Evolutionary conservation across 2,329 filamentous ascomycete species (phyloP).

Genomic region (Sarocladium strictum): DNA sequence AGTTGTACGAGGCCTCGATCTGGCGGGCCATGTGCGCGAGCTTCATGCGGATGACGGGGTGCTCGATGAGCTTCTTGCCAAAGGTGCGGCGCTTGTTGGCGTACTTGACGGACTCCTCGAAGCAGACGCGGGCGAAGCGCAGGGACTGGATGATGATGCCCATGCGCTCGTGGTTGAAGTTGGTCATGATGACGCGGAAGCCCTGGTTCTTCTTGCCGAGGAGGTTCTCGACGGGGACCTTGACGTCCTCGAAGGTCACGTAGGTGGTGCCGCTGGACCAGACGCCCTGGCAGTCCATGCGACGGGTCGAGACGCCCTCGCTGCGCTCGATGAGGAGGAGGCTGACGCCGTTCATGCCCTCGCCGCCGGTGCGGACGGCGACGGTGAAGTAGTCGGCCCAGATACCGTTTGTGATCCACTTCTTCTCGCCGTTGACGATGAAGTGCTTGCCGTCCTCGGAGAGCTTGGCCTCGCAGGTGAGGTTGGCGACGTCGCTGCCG

Average conservation of each 20-base stretch:
- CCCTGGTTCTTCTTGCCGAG: conserved; percentile 97
- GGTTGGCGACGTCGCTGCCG: conserved; percentile 88
- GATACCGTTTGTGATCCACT: conserved; percentile 98
- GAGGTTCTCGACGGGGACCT: conserved; percentile 98
- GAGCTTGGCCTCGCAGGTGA: conserved; percentile 93
- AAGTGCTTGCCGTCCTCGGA: conserved; percentile 96
- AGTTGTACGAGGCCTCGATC: conserved; percentile 94
- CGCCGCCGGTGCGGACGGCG: conserved; percentile 81
- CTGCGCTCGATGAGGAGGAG: conserved; percentile 88
- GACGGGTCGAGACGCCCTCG: conserved; percentile 83
- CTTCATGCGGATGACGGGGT: conserved; percentile 96
- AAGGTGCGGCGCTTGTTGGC: conserved; percentile 96
- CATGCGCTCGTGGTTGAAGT: conserved; percentile 99
- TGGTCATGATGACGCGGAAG: conserved; percentile 99
- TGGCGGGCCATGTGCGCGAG: conserved; percentile 97
- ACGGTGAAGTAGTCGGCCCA: conserved; percentile 84
- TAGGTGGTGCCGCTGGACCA: conserved; percentile 95
- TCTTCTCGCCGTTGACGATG: conserved; percentile 99
- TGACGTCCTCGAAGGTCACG: conserved; percentile 97
- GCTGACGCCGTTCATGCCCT: conserved; percentile 88
- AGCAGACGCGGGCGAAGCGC: conserved; percentile 93
- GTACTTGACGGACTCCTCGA: conserved; percentile 94
- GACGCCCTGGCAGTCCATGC: conserved; percentile 98
- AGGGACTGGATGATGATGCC: conserved; percentile 97
- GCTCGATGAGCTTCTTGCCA: conserved; percentile 92